These are phyloP conservation scores for Myxozyma vanderwaltii DNA, from an alignment of 805 yeast genomes.

Conservation along the genomic window DNA sequence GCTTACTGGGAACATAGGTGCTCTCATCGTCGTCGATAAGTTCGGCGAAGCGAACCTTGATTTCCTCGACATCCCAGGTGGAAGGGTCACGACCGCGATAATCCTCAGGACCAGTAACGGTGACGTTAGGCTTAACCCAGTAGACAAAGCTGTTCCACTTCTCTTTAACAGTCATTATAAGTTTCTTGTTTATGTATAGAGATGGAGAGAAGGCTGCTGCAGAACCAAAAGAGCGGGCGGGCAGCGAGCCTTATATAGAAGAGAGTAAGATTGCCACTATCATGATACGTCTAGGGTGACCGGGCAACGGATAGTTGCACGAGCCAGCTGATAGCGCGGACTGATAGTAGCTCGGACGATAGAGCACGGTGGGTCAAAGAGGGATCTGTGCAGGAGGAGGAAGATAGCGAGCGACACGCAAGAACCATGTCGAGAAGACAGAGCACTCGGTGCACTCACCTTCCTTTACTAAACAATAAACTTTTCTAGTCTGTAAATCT, in stretches of 20 bases:
- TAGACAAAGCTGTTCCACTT: background rate
- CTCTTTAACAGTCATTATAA: slow-evolving; percentile 11
- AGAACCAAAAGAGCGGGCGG: background rate
- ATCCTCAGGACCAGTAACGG: slow-evolving; percentile 19
- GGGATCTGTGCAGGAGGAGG: too few species aligned
- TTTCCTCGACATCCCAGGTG: slow-evolving; percentile 17
- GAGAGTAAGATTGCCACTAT: too few species aligned
- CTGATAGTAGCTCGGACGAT: too few species aligned
- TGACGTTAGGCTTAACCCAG: slow-evolving; percentile 14
- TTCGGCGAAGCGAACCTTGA: slow-evolving; percentile 12
- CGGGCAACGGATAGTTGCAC: too few species aligned
- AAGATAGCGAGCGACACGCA: too few species aligned
- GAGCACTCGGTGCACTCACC: too few species aligned
- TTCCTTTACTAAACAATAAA: too few species aligned
- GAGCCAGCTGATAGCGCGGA: too few species aligned
- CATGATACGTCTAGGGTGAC: too few species aligned
- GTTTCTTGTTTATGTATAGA: background rate
- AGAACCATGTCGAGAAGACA: too few species aligned
- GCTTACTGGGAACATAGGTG: slow-evolving; percentile 8
- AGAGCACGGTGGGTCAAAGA: too few species aligned
- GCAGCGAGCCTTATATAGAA: background rate
- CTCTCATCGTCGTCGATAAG: slow-evolving; percentile 22
- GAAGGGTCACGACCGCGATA: slow-evolving; percentile 10
- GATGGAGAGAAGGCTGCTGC: background rate
- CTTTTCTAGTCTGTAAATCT: too few species aligned